Conservation (phyloP, 2,329 filamentous ascomycete genomes). For the Fusarium decemcellulare region DNA sequence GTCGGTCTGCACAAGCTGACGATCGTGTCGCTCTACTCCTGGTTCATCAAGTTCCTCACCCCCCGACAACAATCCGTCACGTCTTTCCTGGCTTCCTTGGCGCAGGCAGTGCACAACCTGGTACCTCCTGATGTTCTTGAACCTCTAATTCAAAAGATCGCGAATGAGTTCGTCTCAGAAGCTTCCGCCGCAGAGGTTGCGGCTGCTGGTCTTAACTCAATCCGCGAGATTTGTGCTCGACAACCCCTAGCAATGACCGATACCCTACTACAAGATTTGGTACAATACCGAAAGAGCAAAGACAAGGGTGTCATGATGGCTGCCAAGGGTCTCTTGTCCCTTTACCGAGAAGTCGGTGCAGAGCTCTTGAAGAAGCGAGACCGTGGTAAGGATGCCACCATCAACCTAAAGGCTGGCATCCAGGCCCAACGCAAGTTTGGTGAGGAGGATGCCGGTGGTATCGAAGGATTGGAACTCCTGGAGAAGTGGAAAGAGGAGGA, state of each 20-base stretch:
- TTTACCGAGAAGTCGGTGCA: slow-evolving; percentile 93
- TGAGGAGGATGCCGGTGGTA: slow-evolving; percentile 83
- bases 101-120: slow-evolving; percentile 90
- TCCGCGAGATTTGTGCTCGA: slow-evolving; percentile 91
- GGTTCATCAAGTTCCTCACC: slow-evolving; percentile 93
- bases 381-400: slow-evolving; percentile 90
- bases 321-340: slow-evolving; percentile 88
- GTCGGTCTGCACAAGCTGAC: slow-evolving; percentile 95
- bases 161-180: slow-evolving; percentile 98
- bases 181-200: slow-evolving; percentile 92
- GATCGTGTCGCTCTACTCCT: slow-evolving; percentile 92
- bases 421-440: slow-evolving; percentile 85
- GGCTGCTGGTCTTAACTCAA: slow-evolving; percentile 92
- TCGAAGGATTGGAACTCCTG: slow-evolving; percentile 92
- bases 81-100: slow-evolving; percentile 91
- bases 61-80: slow-evolving; percentile 92
- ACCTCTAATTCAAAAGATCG: slow-evolving; percentile 93
- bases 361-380: slow-evolving; percentile 92
- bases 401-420: slow-evolving; percentile 83
- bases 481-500: slow-evolving; percentile 96
- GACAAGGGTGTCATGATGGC: slow-evolving; percentile 99
- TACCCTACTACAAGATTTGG: slow-evolving; percentile 93
- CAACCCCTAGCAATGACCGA: slow-evolving; percentile 98
- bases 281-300: slow-evolving; percentile 96
- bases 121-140: slow-evolving; percentile 95